These are phyloP conservation scores for Cryphonectria parasitica DNA, from an alignment of 2,329 filamentous ascomycete genomes.

Conservation along the genomic window DNA sequence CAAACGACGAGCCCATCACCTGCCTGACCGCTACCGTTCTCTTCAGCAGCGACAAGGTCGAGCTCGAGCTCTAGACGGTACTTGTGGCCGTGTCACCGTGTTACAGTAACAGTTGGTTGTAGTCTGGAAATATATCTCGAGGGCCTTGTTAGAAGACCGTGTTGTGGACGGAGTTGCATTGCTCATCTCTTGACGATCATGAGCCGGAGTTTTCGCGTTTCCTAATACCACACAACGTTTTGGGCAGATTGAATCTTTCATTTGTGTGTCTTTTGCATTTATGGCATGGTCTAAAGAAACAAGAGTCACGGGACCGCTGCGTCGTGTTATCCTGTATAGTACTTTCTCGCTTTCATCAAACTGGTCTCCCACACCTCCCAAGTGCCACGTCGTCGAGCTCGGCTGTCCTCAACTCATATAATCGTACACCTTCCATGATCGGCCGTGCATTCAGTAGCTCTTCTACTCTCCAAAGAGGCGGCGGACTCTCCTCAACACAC, in stretches of 20 bases:
- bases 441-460: background rate
- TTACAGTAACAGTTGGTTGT: background rate
- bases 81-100: background rate
- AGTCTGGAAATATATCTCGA: background rate
- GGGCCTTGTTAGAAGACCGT: background rate
- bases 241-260: background rate
- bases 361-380: background rate
- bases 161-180: slow-evolving; percentile 24
- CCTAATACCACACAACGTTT: slow-evolving; percentile 9
- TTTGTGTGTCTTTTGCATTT: slow-evolving; percentile 1
- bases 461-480: slow-evolving; percentile 68
- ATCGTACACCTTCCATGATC: background rate
- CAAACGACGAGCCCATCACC: slow-evolving; percentile 75
- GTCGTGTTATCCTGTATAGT: background rate
- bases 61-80: slow-evolving; percentile 26
- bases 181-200: slow-evolving; percentile 21
- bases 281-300: slow-evolving; percentile 2
- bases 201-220: slow-evolving; percentile 28
- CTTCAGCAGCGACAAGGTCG: slow-evolving; percentile 52
- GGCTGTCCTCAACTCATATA: background rate
- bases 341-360: background rate
- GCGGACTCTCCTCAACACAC: slow-evolving; percentile 84
- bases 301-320: slow-evolving; percentile 5
- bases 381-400: background rate
- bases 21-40: slow-evolving; percentile 78